These are phyloP conservation scores for Didymella segeticola DNA, from an alignment of 2,329 filamentous ascomycete genomes.

Conservation along the genomic window DNA sequence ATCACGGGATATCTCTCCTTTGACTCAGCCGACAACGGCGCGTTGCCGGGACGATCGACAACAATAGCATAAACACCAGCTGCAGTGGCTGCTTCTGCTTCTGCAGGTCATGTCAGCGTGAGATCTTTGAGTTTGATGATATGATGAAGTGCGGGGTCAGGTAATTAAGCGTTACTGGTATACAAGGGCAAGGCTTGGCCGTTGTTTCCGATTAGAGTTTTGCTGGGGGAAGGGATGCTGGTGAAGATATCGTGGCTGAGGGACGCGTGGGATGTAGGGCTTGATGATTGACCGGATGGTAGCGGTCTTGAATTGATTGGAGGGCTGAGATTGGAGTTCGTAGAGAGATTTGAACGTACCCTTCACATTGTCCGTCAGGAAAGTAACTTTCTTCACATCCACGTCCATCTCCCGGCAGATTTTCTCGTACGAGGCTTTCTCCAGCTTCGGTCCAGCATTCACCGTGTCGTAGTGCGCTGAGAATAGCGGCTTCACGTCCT, in stretches of 20 bases:
- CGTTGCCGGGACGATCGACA: conserved; percentile 72
- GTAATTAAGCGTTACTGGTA: conserved; percentile 9
- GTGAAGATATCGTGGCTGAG: not conserved
- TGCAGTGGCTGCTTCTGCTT: conserved; percentile 54
- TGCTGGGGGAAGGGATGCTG: conserved; percentile 2
- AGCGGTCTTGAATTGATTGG: conserved; percentile 18
- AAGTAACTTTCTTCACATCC: conserved; percentile 64
- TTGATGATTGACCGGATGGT: conserved; percentile 10
- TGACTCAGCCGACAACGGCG: conserved; percentile 55
- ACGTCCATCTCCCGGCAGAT: conserved; percentile 60
- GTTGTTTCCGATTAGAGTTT: conserved; percentile 13
- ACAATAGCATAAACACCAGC: conserved; percentile 54
- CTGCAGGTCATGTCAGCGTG: conserved; percentile 35
- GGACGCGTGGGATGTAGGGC: conserved; percentile 6
- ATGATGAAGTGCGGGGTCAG: conserved; percentile 18
- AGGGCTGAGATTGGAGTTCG: not conserved
- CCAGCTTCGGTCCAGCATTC: conserved; percentile 77
- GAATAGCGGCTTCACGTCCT: conserved; percentile 50
- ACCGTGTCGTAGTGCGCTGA: conserved; percentile 72
- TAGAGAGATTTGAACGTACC: conserved; percentile 41
- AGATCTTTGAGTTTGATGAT: conserved; percentile 7
- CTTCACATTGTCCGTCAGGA: conserved; percentile 79
- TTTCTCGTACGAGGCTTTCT: conserved; percentile 69
- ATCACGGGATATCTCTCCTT: conserved; percentile 35
- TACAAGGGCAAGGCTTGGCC: conserved; percentile 11